These are phyloP conservation scores for Heliamphora pulchella DNA, from an alignment of 179 eudicot genomes.

Conservation along the genomic window DNA sequence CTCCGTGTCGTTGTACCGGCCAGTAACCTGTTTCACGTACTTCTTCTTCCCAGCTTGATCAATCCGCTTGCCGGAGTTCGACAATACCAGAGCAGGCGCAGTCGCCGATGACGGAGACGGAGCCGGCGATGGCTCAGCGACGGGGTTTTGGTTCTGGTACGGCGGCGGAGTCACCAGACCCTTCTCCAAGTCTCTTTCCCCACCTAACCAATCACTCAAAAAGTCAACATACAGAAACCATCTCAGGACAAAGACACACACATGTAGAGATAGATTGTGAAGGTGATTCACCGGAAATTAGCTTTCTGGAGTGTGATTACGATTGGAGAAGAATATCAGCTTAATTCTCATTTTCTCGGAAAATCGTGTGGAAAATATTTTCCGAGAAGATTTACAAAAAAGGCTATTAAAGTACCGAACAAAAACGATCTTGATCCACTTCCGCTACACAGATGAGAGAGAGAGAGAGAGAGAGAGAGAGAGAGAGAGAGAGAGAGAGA, in stretches of 20 bases:
- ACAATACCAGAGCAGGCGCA: slow-evolving; percentile 38
- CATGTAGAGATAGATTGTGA: not conserved
- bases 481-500: not conserved
- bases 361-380: not conserved
- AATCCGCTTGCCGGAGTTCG: slow-evolving; percentile 45
- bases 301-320: not conserved
- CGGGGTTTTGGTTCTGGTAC: not conserved
- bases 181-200: slow-evolving; percentile 22
- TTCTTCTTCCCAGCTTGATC: slow-evolving; percentile 51
- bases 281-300: not conserved
- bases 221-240: not conserved
- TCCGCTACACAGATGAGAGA: not conserved
- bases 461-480: too few species aligned
- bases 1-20: slow-evolving; percentile 71
- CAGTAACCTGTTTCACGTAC: slow-evolving; percentile 77
- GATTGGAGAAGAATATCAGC: not conserved
- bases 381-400: not conserved
- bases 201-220: slow-evolving; percentile 9
- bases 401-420: not conserved
- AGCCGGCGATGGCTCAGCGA: slow-evolving; percentile 16
- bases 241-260: not conserved
- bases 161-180: slow-evolving; percentile 15
- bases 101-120: slow-evolving; percentile 29
- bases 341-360: not conserved
- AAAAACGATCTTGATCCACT: not conserved